Evolutionary conservation across 441 rosid genomes (phyloP).

Genomic region (Manihot esculenta): DNA sequence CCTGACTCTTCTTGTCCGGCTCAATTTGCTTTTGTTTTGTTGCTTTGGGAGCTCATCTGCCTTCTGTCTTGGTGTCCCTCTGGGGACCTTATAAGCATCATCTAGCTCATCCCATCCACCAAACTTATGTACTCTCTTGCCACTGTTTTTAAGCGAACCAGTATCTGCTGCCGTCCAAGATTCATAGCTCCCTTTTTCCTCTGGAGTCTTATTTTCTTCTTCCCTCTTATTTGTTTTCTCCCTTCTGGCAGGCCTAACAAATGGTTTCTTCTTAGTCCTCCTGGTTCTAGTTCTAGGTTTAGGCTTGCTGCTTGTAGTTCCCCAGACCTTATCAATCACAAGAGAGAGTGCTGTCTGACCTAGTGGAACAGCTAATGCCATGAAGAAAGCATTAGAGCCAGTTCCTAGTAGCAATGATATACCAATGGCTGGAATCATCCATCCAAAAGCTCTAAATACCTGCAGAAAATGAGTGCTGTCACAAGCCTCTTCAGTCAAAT

Average conservation of each 20-base stretch:
- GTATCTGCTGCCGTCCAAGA: constrained; percentile 56
- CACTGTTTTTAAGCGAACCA: constrained; percentile 26
- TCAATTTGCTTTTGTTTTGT: constrained; percentile 36
- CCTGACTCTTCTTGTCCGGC: constrained; percentile 53
- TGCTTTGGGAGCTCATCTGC: constrained; percentile 29
- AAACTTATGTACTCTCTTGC: constrained; percentile 26
- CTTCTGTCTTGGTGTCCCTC: constrained; percentile 15
- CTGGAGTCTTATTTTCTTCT: constrained; percentile 23
- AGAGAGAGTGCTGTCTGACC: constrained; percentile 64
- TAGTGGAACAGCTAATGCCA: constrained; percentile 86
- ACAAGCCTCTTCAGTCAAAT: not conserved
- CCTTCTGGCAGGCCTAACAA: constrained; percentile 30
- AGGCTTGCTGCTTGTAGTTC: constrained; percentile 35
- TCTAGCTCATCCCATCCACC: constrained; percentile 95
- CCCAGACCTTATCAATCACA: constrained; percentile 54
- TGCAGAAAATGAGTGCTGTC: constrained; percentile 27
- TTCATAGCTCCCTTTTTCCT: constrained; percentile 45
- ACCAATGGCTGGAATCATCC: constrained; percentile 79
- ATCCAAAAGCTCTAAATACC: constrained; percentile 65
- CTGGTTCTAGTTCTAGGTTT: constrained; percentile 33
- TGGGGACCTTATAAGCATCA: constrained; percentile 22
- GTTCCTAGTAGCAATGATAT: constrained; percentile 69
- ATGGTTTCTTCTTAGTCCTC: constrained; percentile 38
- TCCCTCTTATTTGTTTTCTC: constrained; percentile 24
- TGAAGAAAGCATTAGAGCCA: constrained; percentile 66